Base-by-base conservation (phyloP, 2,329 filamentous ascomycete species). In the Apiospora malaysiana region DNA sequence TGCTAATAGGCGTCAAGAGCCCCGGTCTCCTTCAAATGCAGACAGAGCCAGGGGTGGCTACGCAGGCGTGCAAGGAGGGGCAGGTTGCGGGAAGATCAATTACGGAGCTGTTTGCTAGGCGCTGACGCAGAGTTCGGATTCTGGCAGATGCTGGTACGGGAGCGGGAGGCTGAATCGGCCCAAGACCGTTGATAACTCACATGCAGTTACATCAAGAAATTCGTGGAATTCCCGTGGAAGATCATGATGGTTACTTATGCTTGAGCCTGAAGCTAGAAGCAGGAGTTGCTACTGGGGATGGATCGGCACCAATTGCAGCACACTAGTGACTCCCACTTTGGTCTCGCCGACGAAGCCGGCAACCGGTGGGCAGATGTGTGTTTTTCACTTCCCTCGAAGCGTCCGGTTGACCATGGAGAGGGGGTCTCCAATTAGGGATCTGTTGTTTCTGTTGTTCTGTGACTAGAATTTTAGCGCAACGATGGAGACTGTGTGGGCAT, bases 291-390 rank as follows among this genome's bases (percentile, higher is more conserved):
- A 21, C 56, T 32, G n/a, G 9, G 40, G 37, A 32, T 4, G 21
- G 51, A 59, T 59, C 51, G 27, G 16, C 18, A 37, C 25, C 27
- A 59, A 7, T 37, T 59, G 9, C 51, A 59, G 14, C 25, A 32
- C 51, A 59, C 51, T 59, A 59, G 51, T 59, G 51, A 59, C 16
- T 32, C 51, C 51, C 32, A 12, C 56, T 63, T 32, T 40, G 32
- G 27, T 32, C 18, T 32, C 40, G 32, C 32, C 56, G 56, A 32
- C 8, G 56, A 40, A 40, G 56, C 18, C 56, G 56, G 56, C 21
- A 21, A 18, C 18, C 18, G 18, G 56, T n/a, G 42, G 42, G 42
- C 42, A 16, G n/a, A 63, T n/a, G 8, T 63, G 21, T 21, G n/a
- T 40, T 32, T 40, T n/a, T 21, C 23, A 21, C 5, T 9, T 21